Conservation (phyloP, 805 yeast genomes). For the Dipodascopsis uninucleata region DNA sequence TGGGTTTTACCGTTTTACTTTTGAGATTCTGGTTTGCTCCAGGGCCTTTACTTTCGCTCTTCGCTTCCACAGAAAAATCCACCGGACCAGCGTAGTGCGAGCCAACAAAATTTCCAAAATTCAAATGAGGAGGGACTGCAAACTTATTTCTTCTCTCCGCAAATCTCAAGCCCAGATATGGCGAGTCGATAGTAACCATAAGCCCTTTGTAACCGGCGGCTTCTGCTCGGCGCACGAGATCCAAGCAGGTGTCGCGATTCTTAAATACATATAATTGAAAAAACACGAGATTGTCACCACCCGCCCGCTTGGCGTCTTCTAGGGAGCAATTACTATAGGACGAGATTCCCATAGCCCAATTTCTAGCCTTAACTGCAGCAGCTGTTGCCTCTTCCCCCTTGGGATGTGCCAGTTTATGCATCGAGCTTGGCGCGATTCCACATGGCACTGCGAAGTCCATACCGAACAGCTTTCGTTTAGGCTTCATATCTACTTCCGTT, state of each 20-base stretch:
- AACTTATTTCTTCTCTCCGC: conserved; percentile 40
- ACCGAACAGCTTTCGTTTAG: conserved; percentile 37
- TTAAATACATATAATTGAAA: conserved; percentile 31
- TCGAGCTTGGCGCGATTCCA: conserved; percentile 36
- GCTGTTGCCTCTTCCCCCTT: conserved; percentile 35
- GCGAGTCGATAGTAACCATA: conserved; percentile 55
- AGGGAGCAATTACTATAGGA: conserved; percentile 26
- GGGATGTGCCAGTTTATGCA: conserved; percentile 32
- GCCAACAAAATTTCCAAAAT: conserved; percentile 32
- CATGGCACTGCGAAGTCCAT: conserved; percentile 29
- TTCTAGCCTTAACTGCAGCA: conserved; percentile 29
- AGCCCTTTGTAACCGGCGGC: conserved; percentile 41
- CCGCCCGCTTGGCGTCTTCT: conserved; percentile 26
- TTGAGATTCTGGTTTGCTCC: conserved; percentile 13
- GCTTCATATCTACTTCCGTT: conserved; percentile 51
- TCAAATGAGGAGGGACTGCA: conserved; percentile 29
- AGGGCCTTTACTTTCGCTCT: conserved; percentile 19
- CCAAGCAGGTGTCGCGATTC: conserved; percentile 27
- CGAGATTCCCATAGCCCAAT: conserved; percentile 31
- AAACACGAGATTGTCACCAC: conserved; percentile 18
- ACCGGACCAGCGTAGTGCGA: conserved; percentile 23
- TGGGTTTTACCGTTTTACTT: conserved; percentile 13
- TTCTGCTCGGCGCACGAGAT: conserved; percentile 30
- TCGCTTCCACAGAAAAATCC: conserved; percentile 21
- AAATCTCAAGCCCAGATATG: conserved; percentile 53